Conservation (phyloP, 2,329 filamentous ascomycete genomes). For the Rhexocercosporidium sp. region DNA sequence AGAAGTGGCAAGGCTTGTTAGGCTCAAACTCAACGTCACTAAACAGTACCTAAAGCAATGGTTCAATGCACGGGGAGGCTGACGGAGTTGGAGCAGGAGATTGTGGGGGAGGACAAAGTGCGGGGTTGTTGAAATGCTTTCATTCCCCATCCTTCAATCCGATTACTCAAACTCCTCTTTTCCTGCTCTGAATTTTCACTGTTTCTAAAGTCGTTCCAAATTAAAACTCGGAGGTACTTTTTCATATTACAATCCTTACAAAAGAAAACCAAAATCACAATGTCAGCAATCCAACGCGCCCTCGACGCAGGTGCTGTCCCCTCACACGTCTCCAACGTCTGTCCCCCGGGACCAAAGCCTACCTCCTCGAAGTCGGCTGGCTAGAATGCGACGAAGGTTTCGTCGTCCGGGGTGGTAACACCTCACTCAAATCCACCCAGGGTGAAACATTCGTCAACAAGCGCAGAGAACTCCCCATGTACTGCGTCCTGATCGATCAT, state of each 20-base stretch:
- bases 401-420: conserved; percentile 38
- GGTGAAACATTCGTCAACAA: conserved; percentile 34
- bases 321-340: conserved; percentile 39
- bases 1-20: not conserved
- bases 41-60: not conserved
- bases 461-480: conserved; percentile 35
- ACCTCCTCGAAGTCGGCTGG: conserved; percentile 51
- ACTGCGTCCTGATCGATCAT: conserved; percentile 37
- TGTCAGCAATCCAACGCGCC: conserved; percentile 36
- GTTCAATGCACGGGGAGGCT: not conserved
- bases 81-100: not conserved
- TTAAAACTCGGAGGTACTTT: too few species aligned
- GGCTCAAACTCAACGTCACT: not conserved
- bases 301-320: conserved; percentile 35
- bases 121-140: not conserved
- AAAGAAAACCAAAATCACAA: conserved; percentile 15
- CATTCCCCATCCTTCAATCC: not conserved
- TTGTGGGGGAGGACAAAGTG: not conserved
- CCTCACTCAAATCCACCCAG: conserved; percentile 31
- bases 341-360: conserved; percentile 53
- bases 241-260: too few species aligned
- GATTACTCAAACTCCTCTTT: too few species aligned
- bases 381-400: conserved; percentile 54
- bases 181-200: too few species aligned
- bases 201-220: too few species aligned